A percentile compares a stretch with the other conserved stretches of the same genome.
These are phyloP conservation scores for Picochlorum costavermella DNA, from an alignment of 139 green algal species.

Conservation along the genomic window DNA sequence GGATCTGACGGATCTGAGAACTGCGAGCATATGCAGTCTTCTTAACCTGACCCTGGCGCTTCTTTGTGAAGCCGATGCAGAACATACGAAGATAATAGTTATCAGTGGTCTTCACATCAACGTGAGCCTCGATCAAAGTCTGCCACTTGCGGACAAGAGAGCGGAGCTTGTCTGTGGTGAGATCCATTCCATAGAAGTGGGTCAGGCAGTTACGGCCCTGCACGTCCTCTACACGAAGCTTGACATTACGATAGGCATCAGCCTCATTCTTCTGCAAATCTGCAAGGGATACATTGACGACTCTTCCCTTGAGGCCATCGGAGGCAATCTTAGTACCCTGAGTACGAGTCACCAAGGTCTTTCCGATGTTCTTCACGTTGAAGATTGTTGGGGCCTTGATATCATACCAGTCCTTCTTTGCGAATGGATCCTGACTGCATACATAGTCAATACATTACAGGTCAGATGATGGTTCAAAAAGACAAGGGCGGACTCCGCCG, in stretches of 20 bases:
- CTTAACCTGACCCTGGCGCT: constrained; percentile 85
- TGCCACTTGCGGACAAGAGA: constrained; percentile 99
- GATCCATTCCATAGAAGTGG: constrained; percentile 98
- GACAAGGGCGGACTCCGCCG: too few species aligned
- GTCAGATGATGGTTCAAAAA: neutral
- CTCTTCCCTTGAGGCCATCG: constrained; percentile 94
- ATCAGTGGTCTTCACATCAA: constrained; percentile 99
- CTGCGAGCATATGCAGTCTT: constrained; percentile 91
- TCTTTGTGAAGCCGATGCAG: constrained; percentile 97
- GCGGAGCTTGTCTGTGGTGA: constrained; percentile 99
- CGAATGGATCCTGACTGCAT: constrained; percentile 91
- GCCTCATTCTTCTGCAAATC: constrained; percentile 98
- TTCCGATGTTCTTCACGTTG: constrained; percentile 81
- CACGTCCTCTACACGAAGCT: constrained; percentile 91
- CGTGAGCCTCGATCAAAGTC: constrained; percentile 93
- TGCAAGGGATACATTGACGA: constrained; percentile 92
- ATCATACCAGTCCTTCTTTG: constrained; percentile 99
- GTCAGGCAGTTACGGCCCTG: constrained; percentile 93
- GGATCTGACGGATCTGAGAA: constrained; percentile 74
- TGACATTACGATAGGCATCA: constrained; percentile 95
- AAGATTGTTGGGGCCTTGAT: constrained; percentile 98
- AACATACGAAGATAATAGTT: constrained; percentile 97
- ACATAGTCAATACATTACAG: neutral
- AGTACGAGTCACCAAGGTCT: constrained; percentile 96
- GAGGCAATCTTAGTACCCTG: constrained; percentile 98